A percentile compares a stretch with the other conserved stretches of the same genome.
Evolutionary conservation across 2,329 filamentous ascomycete genomes (phyloP).

Genomic region (Scedosporium aurantiacum): DNA sequence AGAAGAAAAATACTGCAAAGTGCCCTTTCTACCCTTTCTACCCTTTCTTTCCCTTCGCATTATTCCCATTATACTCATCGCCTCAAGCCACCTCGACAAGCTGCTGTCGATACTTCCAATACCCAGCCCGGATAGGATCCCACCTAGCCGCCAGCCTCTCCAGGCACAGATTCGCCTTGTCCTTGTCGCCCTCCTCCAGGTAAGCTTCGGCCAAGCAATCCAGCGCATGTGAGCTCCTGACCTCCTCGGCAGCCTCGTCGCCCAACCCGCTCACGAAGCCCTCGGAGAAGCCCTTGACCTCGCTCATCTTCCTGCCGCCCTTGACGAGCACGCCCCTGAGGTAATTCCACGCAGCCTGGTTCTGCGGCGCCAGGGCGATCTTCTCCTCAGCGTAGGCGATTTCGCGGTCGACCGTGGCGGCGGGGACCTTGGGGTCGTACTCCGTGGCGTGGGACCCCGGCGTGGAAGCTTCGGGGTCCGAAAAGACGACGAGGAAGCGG

Average conservation of each 20-base stretch:
- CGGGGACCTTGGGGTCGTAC: conserved; percentile 45
- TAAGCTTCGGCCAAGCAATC: conserved; percentile 64
- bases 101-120: conserved; percentile 60
- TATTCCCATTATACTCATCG: background rate
- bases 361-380: conserved; percentile 75
- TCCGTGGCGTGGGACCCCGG: conserved; percentile 36
- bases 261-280: conserved; percentile 39
- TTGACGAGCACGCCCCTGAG: conserved; percentile 64
- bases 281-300: conserved; percentile 35
- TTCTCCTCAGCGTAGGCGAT: conserved; percentile 61
- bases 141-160: conserved; percentile 70
- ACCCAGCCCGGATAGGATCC: conserved; percentile 82
- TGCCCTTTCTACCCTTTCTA: background rate
- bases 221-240: conserved; percentile 54
- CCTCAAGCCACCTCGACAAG: conserved; percentile 5
- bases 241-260: conserved; percentile 33
- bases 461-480: conserved; percentile 41
- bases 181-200: conserved; percentile 41
- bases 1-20: background rate
- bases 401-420: conserved; percentile 60
- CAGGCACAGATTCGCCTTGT: conserved; percentile 58
- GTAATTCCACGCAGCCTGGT: conserved; percentile 92
- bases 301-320: conserved; percentile 39
- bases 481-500: conserved; percentile 85
- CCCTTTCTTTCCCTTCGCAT: background rate